Evolutionary conservation across 140 eudicot species (phyloP), one percentile per base, ranked within the genome.

Genomic region (Bidens hawaiensis): DNA sequence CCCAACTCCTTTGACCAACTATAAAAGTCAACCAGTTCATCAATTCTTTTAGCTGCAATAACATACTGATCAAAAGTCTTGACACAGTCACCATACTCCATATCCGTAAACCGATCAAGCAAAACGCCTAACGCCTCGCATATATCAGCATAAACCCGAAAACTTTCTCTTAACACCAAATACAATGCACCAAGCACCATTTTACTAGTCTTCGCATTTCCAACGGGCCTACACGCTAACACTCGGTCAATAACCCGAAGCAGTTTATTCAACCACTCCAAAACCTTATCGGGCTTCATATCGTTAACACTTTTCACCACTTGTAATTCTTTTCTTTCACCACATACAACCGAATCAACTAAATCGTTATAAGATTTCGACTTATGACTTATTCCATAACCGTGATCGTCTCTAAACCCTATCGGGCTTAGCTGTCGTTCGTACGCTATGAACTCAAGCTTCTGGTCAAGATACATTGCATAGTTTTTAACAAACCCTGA

Each of bases 401-500:
- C 36, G 2, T 50, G 73, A 31, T 74, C 78, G 22, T 74, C 72
- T 72, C 76, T 73, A 54, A 56, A 72, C 21, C 56, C 71, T 49
- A 18, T 24, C 60, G 33, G 82, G 45, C 66, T 58, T 38, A 57
- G 71, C 41, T 78, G 82, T 49, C 81, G 78, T 76, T 86, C 95
- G 49, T 64, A 79, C 11, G 74, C 75, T 56, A 81, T 75, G 40
- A 90, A 60, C 48, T 90, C 95, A 19, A 90, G 77, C 86, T 68
- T 81, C 78, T 83, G 85, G 69, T 86, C 95, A 76, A 90, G 76
- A 65, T 81, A 90, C 81, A 81, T 47, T 0, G 81, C 95, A 17
- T 83, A 87, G 3, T 81, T 84, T 69, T 87, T 77, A 34, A 86
- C 97, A 56, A 90, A 90, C 3, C 82, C 90, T 3, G 97, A 86